phyloP scores from a whole-genome alignment of 129 eudicot species.

The Helianthus tuberosus region DNA sequence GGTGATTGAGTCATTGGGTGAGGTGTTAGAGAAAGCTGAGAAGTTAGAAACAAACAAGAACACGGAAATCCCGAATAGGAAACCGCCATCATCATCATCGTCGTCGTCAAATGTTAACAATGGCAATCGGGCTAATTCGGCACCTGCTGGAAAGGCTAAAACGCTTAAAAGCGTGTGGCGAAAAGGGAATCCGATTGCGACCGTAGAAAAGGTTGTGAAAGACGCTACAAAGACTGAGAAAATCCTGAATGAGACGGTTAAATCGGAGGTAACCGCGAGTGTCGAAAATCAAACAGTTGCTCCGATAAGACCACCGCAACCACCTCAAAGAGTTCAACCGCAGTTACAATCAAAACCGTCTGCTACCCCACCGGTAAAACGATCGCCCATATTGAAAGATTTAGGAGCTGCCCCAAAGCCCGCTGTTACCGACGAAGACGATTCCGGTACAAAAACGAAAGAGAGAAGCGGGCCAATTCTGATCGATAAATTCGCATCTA shows the following conservation, averaged over 20 bases:
- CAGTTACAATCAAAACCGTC: constrained; percentile 76
- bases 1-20: constrained; percentile 81
- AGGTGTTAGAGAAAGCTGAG: constrained; percentile 83
- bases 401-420: constrained; percentile 61
- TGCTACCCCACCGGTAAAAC: constrained; percentile 61
- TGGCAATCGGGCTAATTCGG: constrained; percentile 37
- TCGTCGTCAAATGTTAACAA: constrained; percentile 27
- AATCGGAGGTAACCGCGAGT: constrained; percentile 39
- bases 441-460: constrained; percentile 38
- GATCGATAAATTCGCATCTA: constrained; percentile 86
- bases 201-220: constrained; percentile 52
- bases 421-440: constrained; percentile 27
- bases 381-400: constrained; percentile 67
- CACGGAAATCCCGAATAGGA: constrained; percentile 32
- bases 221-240: constrained; percentile 28
- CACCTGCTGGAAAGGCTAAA: constrained; percentile 42
- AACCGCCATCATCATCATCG: not conserved
- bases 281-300: constrained; percentile 38
- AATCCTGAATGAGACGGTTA: constrained; percentile 41
- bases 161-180: constrained; percentile 86
- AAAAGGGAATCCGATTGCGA: constrained; percentile 73
- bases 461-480: constrained; percentile 72
- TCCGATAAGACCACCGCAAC: constrained; percentile 48
- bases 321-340: constrained; percentile 69
- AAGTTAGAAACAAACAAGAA: constrained; percentile 59